Conservation (phyloP, 2,329 filamentous ascomycete genomes). For the Fusarium secorum region DNA sequence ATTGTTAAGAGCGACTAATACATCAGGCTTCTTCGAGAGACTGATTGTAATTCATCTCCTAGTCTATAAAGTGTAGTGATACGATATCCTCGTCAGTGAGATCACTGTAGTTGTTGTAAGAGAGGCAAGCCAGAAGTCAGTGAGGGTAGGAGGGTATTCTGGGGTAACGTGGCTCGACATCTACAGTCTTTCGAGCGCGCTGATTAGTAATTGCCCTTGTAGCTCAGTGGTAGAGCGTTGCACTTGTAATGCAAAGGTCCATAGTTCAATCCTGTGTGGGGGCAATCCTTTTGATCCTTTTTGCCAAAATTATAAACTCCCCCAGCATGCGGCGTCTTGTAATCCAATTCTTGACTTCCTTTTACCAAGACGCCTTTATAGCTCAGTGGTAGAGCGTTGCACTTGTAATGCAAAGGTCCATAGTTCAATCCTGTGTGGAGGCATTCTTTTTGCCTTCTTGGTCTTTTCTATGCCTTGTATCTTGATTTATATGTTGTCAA, state of each 20-base stretch:
- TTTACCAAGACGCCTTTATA: conserved; percentile 19
- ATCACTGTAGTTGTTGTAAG: neutral
- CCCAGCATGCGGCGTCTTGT: neutral
- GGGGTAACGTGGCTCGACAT: neutral
- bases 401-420: conserved; percentile 39
- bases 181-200: fast-evolving
- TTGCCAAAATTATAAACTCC: neutral
- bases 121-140: neutral
- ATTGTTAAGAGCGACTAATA: neutral
- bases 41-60: too few species aligned
- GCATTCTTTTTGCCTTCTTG: conserved; percentile 7
- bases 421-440: conserved; percentile 37
- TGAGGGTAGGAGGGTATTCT: too few species aligned
- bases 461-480: neutral
- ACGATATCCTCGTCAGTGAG: neutral
- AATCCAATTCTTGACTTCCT: fast-evolving
- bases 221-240: conserved; percentile 39
- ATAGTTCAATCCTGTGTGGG: conserved; percentile 38
- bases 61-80: neutral
- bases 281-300: conserved; percentile 24
- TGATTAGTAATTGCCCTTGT: conserved; percentile 17
- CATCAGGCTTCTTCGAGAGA: neutral
- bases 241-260: conserved; percentile 40
- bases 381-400: conserved; percentile 38
- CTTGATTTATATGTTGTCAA: neutral